Evolutionary conservation across 139 green algal species (phyloP).

Genomic region (Edaphochlamys debaryana): DNA sequence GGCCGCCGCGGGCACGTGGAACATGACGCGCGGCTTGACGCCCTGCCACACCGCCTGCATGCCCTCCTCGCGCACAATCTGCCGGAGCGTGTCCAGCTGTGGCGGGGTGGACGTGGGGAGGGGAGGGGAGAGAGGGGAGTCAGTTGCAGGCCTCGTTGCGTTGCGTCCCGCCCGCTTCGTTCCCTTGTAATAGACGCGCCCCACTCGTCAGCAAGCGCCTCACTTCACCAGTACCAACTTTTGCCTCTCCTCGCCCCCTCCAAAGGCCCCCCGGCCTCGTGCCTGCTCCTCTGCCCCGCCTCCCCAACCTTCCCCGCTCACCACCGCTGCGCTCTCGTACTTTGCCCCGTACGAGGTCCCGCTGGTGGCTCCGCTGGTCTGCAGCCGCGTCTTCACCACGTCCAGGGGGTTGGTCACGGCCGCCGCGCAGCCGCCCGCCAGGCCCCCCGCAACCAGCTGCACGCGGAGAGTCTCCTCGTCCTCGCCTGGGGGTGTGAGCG

Average conservation of each 20-base stretch:
- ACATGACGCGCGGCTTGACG: constrained; percentile 88
- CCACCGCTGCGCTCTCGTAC: constrained; percentile 20
- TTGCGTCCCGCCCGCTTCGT: too few species aligned
- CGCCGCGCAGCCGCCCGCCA: constrained; percentile 78
- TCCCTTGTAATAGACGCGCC: neutral
- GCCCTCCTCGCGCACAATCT: constrained; percentile 89
- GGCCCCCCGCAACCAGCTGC: constrained; percentile 78
- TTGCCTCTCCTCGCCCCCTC: too few species aligned
- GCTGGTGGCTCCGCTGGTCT: constrained; percentile 73
- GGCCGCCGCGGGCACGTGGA: constrained; percentile 93
- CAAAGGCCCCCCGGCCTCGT: too few species aligned
- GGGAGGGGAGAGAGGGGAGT: neutral
- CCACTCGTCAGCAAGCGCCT: too few species aligned
- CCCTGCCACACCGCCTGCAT: constrained; percentile 79
- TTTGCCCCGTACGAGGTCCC: too few species aligned
- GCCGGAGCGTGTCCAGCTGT: constrained; percentile 72
- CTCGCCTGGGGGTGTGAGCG: neutral
- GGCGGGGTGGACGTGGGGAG: neutral
- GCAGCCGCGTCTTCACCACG: constrained; percentile 94
- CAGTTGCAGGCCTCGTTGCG: neutral
- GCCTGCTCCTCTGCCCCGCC: neutral
- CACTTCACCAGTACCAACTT: too few species aligned
- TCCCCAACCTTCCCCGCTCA: neutral
- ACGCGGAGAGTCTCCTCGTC: constrained; percentile 61
- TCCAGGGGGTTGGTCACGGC: constrained; percentile 89